phyloP scores from a whole-genome alignment of 495 filamentous ascomycete species.

The Penicillium longicatenatum region DNA sequence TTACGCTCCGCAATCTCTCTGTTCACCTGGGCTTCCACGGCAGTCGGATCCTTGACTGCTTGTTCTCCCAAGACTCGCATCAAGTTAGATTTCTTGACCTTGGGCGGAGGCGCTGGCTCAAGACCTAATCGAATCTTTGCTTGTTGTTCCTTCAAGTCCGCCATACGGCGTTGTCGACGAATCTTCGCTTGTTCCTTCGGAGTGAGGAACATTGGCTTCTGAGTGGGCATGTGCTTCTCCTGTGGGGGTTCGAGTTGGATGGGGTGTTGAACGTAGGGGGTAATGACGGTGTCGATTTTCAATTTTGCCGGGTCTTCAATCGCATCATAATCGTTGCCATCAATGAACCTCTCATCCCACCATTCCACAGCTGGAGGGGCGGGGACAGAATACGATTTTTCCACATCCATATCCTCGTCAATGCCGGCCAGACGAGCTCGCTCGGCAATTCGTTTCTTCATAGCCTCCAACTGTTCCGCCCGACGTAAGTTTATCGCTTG shows the following conservation, averaged over 20 bases:
- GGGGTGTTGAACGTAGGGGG: slow-evolving; percentile 87
- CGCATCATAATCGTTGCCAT: slow-evolving; percentile 69
- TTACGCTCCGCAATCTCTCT: slow-evolving; percentile 84
- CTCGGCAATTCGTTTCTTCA: slow-evolving; percentile 91
- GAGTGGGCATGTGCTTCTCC: slow-evolving; percentile 73
- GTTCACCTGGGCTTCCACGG: slow-evolving; percentile 92
- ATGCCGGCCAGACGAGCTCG: slow-evolving; percentile 81
- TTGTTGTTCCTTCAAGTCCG: slow-evolving; percentile 90
- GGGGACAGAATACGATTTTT: slow-evolving; percentile 84
- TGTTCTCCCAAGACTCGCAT: slow-evolving; percentile 98
- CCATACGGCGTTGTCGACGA: slow-evolving; percentile 86
- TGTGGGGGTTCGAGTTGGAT: slow-evolving; percentile 90
- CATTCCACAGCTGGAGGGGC: slow-evolving; percentile 89
- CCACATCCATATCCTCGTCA: slow-evolving; percentile 86
- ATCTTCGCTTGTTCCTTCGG: slow-evolving; percentile 88
- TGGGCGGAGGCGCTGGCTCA: slow-evolving; percentile 84
- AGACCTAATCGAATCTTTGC: slow-evolving; percentile 92
- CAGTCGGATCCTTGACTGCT: slow-evolving; percentile 96
- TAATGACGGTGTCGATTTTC: slow-evolving; percentile 77
- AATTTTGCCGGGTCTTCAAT: slow-evolving; percentile 63
- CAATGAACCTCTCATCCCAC: slow-evolving; percentile 92
- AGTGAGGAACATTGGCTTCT: slow-evolving; percentile 93
- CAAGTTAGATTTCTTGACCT: slow-evolving; percentile 92
- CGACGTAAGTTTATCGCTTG: slow-evolving; percentile 86
- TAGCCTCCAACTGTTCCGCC: slow-evolving; percentile 84